phyloP scores from a whole-genome alignment of 805 yeast species.

The Kluyveromyces wickerhamii region DNA sequence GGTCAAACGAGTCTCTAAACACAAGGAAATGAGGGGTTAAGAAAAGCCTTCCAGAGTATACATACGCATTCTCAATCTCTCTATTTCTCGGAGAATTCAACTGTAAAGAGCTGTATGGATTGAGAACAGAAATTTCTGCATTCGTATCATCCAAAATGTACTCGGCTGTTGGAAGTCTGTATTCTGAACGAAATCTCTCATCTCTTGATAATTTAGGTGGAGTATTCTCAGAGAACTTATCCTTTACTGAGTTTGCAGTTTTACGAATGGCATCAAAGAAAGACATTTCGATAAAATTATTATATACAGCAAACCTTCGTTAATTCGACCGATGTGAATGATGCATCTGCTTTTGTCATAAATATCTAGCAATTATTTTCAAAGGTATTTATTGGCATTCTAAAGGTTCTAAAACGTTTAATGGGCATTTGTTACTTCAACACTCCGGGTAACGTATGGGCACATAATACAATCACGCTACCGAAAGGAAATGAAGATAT shows the following conservation, averaged over 20 bases:
- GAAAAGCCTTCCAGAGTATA: conserved; percentile 56
- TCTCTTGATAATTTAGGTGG: conserved; percentile 48
- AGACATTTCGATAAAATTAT: too few species aligned
- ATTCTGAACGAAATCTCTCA: conserved; percentile 60
- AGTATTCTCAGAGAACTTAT: conserved; percentile 28
- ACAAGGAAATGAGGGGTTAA: conserved; percentile 70
- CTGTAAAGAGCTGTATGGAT: conserved; percentile 8
- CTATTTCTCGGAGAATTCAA: background rate
- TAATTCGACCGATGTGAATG: too few species aligned
- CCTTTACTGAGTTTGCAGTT: conserved; percentile 39
- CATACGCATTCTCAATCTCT: conserved; percentile 26
- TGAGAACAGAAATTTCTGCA: conserved; percentile 47
- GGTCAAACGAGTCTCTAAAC: conserved; percentile 65
- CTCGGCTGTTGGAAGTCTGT: conserved; percentile 67
- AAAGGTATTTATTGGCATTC: too few species aligned
- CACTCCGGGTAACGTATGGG: too few species aligned
- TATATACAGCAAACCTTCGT: too few species aligned
- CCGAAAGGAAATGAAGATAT: too few species aligned
- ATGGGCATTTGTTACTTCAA: too few species aligned
- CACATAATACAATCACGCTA: too few species aligned
- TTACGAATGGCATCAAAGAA: conserved; percentile 38
- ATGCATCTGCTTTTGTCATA: too few species aligned
- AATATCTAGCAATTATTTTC: too few species aligned
- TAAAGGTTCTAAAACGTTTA: too few species aligned
- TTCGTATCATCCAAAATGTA: conserved; percentile 53